phyloP scores from a whole-genome alignment of 2,329 filamentous ascomycete species.

The Pseudophaeomoniella oleicola region DNA sequence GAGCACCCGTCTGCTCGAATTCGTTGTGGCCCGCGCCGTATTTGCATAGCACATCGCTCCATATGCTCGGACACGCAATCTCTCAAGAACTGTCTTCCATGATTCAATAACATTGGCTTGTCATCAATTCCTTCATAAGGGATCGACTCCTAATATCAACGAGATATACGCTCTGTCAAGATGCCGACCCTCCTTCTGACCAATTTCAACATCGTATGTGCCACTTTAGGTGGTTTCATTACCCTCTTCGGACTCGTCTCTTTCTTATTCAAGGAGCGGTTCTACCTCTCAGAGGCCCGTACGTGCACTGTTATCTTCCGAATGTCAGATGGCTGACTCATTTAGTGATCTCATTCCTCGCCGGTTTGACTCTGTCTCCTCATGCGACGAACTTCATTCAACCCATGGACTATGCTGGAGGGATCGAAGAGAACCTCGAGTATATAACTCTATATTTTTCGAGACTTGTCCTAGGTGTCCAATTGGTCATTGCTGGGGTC shows the following conservation, averaged over 20 bases:
- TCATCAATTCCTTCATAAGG: neutral
- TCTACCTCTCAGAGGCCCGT: slow-evolving; percentile 84
- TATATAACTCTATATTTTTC: slow-evolving; percentile 71
- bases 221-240: slow-evolving; percentile 72
- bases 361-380: slow-evolving; percentile 66
- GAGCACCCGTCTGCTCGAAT: too few species aligned
- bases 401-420: slow-evolving; percentile 59
- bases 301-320: slow-evolving; percentile 23
- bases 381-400: slow-evolving; percentile 61
- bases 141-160: neutral
- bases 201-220: slow-evolving; percentile 75
- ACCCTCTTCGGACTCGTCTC: slow-evolving; percentile 83
- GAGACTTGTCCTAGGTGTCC: slow-evolving; percentile 74
- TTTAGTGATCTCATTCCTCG: slow-evolving; percentile 67
- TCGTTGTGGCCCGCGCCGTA: too few species aligned
- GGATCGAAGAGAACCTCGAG: slow-evolving; percentile 44
- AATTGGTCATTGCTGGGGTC: slow-evolving; percentile 76
- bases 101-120: neutral
- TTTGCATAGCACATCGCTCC: too few species aligned
- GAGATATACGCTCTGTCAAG: slow-evolving; percentile 5
- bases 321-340: slow-evolving; percentile 3
- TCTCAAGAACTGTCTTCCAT: neutral
- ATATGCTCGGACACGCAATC: too few species aligned
- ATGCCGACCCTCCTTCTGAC: slow-evolving; percentile 51
- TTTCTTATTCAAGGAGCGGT: slow-evolving; percentile 76